Base-by-base conservation (phyloP, 2,329 filamentous ascomycete species). In the Onygenales sp. region DNA sequence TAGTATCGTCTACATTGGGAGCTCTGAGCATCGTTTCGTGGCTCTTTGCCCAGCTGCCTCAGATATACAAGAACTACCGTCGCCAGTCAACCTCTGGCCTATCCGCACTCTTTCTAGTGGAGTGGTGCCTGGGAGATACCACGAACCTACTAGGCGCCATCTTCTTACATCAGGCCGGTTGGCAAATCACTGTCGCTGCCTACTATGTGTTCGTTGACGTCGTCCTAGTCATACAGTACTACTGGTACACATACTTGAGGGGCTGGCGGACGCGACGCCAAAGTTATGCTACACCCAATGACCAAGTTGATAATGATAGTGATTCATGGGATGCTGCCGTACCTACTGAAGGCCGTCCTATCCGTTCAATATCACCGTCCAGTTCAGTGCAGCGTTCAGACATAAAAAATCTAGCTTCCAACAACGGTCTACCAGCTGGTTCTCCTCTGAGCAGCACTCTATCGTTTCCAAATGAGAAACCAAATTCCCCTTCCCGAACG, bases 201-300 rank as follows among this genome's bases (percentile, higher is more conserved):
- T 86, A 86, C 67, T 86, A 86, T 63, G 81, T 84, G 49, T 78
- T 78, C 31, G 83, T 86, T 2, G 83, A 86, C 64, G 68, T 82
- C 33, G 75, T 78, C 38, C 70, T 86, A 32, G 80, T 84, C 7
- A 69, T 73, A 38, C 83, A 86, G 67, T 85, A 81, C 71, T 69
- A 83, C 39, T 86, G 82, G 81, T 86, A 86, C 61, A 81, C 81
- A 50, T 72, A 78, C 55, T 63, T 81, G 55, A 75, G 77, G 61
- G 72, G 78, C 52, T 75, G 73, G 46, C 66, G 74, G 53, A 71
- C 74, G 17, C 63, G 59, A 10, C 67, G 68, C 50, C 55, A 60
- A 52, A 60, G 62, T 14, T 54, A 67, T 31, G 58, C 61, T 32
- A 58, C 60, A 48, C 59, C 63, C 45, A 43, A 51, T 11, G 59